A percentile compares a stretch with the other conserved stretches of the same genome.
These are phyloP conservation scores for Aphanomyces invadans DNA, from an alignment of 352 stramenopile genomes.

Conservation along the genomic window DNA sequence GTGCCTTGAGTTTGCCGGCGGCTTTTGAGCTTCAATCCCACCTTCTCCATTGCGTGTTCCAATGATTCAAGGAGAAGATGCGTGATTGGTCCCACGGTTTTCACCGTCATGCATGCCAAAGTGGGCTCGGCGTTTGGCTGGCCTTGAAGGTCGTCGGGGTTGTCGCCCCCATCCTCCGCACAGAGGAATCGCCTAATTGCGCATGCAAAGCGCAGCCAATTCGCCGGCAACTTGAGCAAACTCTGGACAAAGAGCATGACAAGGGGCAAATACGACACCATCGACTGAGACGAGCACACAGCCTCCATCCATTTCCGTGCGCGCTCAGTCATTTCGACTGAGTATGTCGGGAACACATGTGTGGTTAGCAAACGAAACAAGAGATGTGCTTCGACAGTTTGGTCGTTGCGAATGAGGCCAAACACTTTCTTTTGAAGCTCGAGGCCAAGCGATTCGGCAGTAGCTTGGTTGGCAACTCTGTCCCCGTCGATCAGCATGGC, in stretches of 20 bases:
- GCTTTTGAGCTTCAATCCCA: neutral
- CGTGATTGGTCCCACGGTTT: slow-evolving; percentile 33
- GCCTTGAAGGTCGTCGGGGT: neutral
- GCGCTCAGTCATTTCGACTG: neutral
- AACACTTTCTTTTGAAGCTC: slow-evolving; percentile 20
- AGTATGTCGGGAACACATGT: neutral
- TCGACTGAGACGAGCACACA: slow-evolving; percentile 3
- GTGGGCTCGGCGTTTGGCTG: no score
- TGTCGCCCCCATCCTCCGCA: slow-evolving; percentile 18
- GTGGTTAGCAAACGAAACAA: slow-evolving; percentile 7
- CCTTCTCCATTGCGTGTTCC: neutral
- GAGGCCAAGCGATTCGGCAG: neutral
- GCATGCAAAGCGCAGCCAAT: neutral
- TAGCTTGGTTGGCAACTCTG: no score
- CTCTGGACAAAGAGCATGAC: neutral
- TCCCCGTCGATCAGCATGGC: slow-evolving; percentile 1
- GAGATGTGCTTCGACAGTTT: slow-evolving; percentile 13
- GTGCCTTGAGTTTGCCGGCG: neutral
- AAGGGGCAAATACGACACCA: slow-evolving; percentile 5
- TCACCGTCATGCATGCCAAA: slow-evolving; percentile 32
- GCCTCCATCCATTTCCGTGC: slow-evolving; percentile 21
- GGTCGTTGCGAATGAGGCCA: neutral
- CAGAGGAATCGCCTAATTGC: neutral
- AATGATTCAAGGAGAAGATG: slow-evolving; percentile 28
- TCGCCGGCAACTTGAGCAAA: neutral